Evolutionary conservation across 2,329 filamentous ascomycete species (phyloP).

Genomic region (Hansfordia pulvinata): DNA sequence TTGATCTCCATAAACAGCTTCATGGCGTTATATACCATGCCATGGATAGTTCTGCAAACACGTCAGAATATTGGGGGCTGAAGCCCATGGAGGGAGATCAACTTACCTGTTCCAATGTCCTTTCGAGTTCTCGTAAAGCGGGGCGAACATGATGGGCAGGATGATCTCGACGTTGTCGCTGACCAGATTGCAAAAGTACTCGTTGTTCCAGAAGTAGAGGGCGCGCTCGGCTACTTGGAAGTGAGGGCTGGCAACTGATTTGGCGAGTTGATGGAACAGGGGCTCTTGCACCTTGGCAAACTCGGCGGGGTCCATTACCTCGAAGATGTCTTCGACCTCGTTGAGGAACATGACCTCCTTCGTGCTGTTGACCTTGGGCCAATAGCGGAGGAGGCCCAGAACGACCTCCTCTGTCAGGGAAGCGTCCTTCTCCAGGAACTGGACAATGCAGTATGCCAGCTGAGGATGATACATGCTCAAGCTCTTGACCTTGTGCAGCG

Average conservation of each 20-base stretch:
- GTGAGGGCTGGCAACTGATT: constrained; percentile 94
- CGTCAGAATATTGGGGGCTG: no score
- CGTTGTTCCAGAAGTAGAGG: constrained; percentile 99
- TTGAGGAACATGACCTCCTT: constrained; percentile 99
- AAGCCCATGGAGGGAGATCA: no score
- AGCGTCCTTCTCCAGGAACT: constrained; percentile 96
- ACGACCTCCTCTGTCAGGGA: constrained; percentile 96
- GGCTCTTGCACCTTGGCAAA: constrained; percentile 98
- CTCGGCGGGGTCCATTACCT: constrained; percentile 97
- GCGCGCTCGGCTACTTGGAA: constrained; percentile 97
- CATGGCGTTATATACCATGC: constrained; percentile 99
- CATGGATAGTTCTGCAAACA: constrained; percentile 73
- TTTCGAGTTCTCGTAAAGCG: constrained; percentile 96
- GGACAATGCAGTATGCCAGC: constrained; percentile 95
- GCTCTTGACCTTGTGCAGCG: constrained; percentile 95
- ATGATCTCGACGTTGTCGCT: constrained; percentile 99
- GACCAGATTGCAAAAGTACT: constrained; percentile 98
- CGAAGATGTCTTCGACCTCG: constrained; percentile 98
- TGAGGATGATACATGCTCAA: constrained; percentile 99
- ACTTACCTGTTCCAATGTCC: constrained; percentile 94
- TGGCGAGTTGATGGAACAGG: constrained; percentile 91
- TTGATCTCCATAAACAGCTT: constrained; percentile 99
- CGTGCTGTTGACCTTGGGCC: constrained; percentile 98
- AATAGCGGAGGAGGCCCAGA: constrained; percentile 85
- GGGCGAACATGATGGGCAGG: constrained; percentile 97